These are phyloP conservation scores for Paecilomyces sp. DNA, from an alignment of 2,329 filamentous ascomycete genomes.

Conservation along the genomic window DNA sequence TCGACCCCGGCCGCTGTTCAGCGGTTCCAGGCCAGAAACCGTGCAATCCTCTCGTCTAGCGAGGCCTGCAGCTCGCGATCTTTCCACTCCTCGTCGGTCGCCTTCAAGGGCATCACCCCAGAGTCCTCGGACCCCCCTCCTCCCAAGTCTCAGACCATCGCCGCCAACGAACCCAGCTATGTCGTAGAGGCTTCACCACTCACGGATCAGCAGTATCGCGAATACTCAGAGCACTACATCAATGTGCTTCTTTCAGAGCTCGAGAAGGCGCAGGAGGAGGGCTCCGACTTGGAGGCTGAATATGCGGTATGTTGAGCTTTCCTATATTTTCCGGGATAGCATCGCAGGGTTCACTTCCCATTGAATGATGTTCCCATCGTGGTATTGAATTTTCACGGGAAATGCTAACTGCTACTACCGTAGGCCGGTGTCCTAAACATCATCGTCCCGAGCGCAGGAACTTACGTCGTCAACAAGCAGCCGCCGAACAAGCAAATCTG, in stretches of 20 bases:
- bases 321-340: not conserved
- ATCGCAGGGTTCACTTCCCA: not conserved
- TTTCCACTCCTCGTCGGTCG: slow-evolving; percentile 28
- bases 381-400: slow-evolving; percentile 5
- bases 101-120: slow-evolving; percentile 51
- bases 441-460: slow-evolving; percentile 61
- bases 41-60: not conserved
- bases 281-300: slow-evolving; percentile 74
- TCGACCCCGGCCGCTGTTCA: slow-evolving; percentile 7
- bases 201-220: slow-evolving; percentile 65
- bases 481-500: slow-evolving; percentile 96
- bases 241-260: slow-evolving; percentile 51
- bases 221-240: slow-evolving; percentile 69
- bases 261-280: slow-evolving; percentile 68
- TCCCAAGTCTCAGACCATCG: slow-evolving; percentile 34
- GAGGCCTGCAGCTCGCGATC: not conserved
- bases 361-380: slow-evolving; percentile 1
- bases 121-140: slow-evolving; percentile 48
- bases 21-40: slow-evolving; percentile 7
- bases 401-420: not conserved
- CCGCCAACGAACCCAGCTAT: slow-evolving; percentile 29
- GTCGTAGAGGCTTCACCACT: slow-evolving; percentile 56
- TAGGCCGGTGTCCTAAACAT: slow-evolving; percentile 83
- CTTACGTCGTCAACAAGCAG: slow-evolving; percentile 96
- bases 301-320: slow-evolving; percentile 60